Conservation (phyloP, 2,329 filamentous ascomycete genomes). For the Fonsecaea nubica region DNA sequence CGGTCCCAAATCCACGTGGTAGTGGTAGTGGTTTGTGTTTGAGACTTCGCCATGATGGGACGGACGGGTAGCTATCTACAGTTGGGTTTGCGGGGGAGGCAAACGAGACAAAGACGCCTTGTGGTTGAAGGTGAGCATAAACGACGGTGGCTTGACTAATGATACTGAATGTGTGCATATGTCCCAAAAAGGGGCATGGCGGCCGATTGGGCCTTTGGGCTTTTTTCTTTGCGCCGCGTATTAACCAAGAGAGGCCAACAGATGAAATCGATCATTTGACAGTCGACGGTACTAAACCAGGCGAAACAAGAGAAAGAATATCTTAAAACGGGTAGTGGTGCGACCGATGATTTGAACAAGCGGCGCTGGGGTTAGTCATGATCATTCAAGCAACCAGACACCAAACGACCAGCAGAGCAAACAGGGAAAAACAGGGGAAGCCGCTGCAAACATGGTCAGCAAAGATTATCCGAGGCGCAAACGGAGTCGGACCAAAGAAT, state of each 20-base stretch:
- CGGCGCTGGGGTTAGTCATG: slow-evolving; percentile 17
- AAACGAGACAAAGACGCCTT: neutral
- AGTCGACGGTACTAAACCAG: neutral
- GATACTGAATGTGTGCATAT: neutral
- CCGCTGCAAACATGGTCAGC: slow-evolving; percentile 17
- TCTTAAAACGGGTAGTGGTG: slow-evolving; percentile 15
- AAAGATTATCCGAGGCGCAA: slow-evolving; percentile 23
- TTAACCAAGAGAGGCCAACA: neutral
- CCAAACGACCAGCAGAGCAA: neutral
- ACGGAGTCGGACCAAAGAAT: slow-evolving; percentile 14
- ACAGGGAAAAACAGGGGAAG: neutral
- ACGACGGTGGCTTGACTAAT: neutral
- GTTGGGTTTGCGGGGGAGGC: neutral
- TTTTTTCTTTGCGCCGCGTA: neutral
- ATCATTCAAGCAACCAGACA: slow-evolving; percentile 13
- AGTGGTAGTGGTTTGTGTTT: neutral
- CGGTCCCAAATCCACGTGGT: slow-evolving; percentile 1
- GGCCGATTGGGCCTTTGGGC: neutral
- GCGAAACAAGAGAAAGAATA: neutral
- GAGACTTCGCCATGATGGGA: neutral
- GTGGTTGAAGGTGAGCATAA: neutral
- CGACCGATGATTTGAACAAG: slow-evolving; percentile 4
- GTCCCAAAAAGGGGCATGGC: neutral
- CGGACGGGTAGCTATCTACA: slow-evolving; percentile 2
- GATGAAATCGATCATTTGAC: neutral